These are phyloP conservation scores for Candolleomyces eurysporus DNA, from an alignment of 768 basidiomycete genomes.

Conservation along the genomic window DNA sequence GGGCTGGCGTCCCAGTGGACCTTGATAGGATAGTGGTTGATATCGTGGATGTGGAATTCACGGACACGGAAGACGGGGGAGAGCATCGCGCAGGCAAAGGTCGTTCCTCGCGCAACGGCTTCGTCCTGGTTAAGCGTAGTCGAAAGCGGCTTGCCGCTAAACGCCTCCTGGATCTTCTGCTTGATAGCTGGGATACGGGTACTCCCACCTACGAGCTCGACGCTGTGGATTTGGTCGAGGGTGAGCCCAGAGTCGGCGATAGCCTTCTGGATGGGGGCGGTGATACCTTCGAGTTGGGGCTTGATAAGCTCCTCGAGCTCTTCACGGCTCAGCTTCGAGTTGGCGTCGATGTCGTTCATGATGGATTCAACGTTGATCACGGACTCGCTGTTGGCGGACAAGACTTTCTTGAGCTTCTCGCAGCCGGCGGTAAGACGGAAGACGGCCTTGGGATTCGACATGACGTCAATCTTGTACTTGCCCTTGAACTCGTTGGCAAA, in stretches of 20 bases:
- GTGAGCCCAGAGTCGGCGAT: conserved; percentile 78
- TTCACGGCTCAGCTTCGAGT: conserved; percentile 82
- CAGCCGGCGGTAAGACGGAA: conserved; percentile 89
- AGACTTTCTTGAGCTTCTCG: conserved; percentile 94
- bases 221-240: conserved; percentile 80
- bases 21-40: conserved; percentile 85
- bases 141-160: conserved; percentile 79
- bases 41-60: conserved; percentile 88
- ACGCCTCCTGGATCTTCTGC: conserved; percentile 77
- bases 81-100: conserved; percentile 95
- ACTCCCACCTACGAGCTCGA: conserved; percentile 92
- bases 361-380: conserved; percentile 93
- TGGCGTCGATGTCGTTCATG: conserved; percentile 93
- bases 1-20: conserved; percentile 80
- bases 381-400: conserved; percentile 90
- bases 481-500: conserved; percentile 89
- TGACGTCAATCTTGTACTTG: conserved; percentile 98
- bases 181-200: conserved; percentile 95
- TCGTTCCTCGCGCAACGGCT: conserved; percentile 92
- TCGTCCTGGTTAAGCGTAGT: conserved; percentile 98
- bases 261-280: conserved; percentile 72
- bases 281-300: conserved; percentile 74
- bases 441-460: conserved; percentile 84
- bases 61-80: conserved; percentile 98
- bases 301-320: conserved; percentile 76